Evolutionary conservation across 345 rosid genomes (phyloP), one percentile per base, ranked within the genome.

Genomic region (Acer saccharum): DNA sequence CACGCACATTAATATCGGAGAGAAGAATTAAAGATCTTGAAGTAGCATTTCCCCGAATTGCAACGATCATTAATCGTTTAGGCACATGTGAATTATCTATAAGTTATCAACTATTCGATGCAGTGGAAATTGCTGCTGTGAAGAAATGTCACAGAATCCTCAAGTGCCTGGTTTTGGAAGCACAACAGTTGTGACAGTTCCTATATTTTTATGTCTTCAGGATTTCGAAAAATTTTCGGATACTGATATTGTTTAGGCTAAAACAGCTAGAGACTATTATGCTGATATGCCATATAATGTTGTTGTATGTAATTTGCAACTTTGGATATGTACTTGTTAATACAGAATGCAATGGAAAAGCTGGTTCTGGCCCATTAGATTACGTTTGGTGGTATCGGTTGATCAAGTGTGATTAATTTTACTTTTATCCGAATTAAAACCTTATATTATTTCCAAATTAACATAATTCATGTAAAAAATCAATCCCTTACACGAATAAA

Each of bases 11-110:
- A 52, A 7, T 67, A 44, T 35, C 17, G 46, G 72, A 41, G 65
- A 58, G 69, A 10, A 48, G 69, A 10, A n/a, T 16, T 62, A 10
- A 54, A 64, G 64, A 46, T 63, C 29, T 74, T 65, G 41, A 71
- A 52, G 20, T 69, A 68, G 62, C 65, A 54, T 16, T 58, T 73
- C 72, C 48, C 13, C 17, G 17, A 48, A 61, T 65, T 14, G 57
- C 65, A 67, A 71, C 32, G 54, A 57, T 55, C 17, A 12, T 62
- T 1, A 16, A 13, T 14, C 21, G 10, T 20, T 18, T 25, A 39
- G 76, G n/a, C n/a, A 9, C 7, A 58, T 35, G 20, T 41, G 50
- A 4, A 10, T 27, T 32, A 13, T 1, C 13, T 35, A 43, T 16
- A 64, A 74, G 61, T 46, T 64, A 25, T 48, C 60, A 18, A 17